A percentile compares a stretch with the other conserved stretches of the same genome.
Evolutionary conservation across 176 grass and related monocot species (phyloP).

Genomic region (Bromus sterilis): DNA sequence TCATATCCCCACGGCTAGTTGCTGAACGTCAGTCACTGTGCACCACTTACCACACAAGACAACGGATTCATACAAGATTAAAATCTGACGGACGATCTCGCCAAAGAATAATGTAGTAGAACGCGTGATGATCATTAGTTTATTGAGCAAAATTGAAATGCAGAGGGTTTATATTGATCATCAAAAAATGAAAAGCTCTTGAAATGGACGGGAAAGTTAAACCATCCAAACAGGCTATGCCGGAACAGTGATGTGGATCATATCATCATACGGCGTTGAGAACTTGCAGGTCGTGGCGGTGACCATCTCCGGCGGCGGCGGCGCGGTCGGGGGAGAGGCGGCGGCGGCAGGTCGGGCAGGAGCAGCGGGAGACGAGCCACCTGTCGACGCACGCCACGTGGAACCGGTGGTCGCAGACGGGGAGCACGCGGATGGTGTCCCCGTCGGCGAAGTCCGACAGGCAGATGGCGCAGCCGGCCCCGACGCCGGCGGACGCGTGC

Average conservation of each 20-base stretch:
- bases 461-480: slow-evolving; percentile 53
- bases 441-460: slow-evolving; percentile 63
- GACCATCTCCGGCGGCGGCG: not conserved
- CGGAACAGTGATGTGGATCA: not conserved
- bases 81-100: too few species aligned
- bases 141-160: not conserved
- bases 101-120: not conserved
- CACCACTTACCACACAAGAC: too few species aligned
- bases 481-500: not conserved
- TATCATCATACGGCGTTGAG: not conserved
- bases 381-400: slow-evolving; percentile 59
- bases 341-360: slow-evolving; percentile 59
- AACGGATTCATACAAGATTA: too few species aligned
- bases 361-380: slow-evolving; percentile 46
- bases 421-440: slow-evolving; percentile 43
- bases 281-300: not conserved
- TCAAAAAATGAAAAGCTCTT: not conserved
- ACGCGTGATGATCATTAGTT: not conserved
- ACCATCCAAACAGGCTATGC: not conserved
- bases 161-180: too few species aligned
- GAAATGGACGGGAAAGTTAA: not conserved
- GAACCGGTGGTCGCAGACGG: slow-evolving; percentile 58
- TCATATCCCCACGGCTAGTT: not conserved
- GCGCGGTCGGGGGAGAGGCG: not conserved
- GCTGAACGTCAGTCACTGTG: not conserved